phyloP scores from a whole-genome alignment of 148 eudicot genomes.

The Chenopodium quinoa region DNA sequence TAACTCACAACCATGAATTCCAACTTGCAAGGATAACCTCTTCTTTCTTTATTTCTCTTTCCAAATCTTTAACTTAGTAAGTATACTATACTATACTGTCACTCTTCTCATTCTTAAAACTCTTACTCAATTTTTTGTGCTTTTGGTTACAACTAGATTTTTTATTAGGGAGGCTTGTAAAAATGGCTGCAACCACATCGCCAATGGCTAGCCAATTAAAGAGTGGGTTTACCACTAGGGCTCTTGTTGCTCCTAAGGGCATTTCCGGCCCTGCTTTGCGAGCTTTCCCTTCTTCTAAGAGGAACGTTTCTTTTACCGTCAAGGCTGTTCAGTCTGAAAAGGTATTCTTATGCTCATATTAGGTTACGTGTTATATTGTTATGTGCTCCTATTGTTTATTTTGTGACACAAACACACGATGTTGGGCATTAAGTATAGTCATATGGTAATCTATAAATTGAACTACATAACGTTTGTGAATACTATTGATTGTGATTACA shows the following conservation, averaged over 20 bases:
- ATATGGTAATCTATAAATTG: no score
- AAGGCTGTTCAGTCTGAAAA: slow-evolving; percentile 42
- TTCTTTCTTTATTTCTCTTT: slow-evolving; percentile 10
- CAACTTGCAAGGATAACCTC: slow-evolving; percentile 30
- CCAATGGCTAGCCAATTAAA: slow-evolving; percentile 48
- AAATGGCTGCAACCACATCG: slow-evolving; percentile 35
- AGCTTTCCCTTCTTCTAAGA: slow-evolving; percentile 29
- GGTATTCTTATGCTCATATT: slow-evolving; percentile 15
- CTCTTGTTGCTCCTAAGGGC: slow-evolving; percentile 36
- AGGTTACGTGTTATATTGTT: no score
- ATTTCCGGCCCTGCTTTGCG: slow-evolving; percentile 36
- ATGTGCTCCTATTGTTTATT: no score
- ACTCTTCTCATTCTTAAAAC: not conserved
- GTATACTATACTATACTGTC: not conserved
- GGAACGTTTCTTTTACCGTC: slow-evolving; percentile 30
- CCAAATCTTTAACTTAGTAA: slow-evolving; percentile 29
- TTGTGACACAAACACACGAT: no score
- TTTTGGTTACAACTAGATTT: not conserved
- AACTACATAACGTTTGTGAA: no score
- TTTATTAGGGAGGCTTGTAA: not conserved
- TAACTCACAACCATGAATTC: slow-evolving; percentile 33
- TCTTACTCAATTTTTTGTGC: not conserved
- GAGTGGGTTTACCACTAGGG: slow-evolving; percentile 28
- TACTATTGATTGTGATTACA: no score
- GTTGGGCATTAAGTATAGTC: no score